phyloP scores from a whole-genome alignment of 164 flowering plant species.

The Malania oleifera region DNA sequence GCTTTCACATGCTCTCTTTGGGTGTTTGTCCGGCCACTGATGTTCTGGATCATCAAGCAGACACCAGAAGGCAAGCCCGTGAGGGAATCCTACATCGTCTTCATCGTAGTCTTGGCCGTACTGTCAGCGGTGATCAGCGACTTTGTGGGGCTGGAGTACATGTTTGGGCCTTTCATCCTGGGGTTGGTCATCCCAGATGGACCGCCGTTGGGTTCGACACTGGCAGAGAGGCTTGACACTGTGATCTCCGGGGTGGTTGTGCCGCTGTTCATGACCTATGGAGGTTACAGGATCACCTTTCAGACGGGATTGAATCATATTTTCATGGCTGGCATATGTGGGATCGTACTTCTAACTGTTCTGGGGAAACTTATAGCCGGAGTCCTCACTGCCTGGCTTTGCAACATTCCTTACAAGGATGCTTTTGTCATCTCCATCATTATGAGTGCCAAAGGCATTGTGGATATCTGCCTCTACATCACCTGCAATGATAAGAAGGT shows the following conservation, averaged over 20 bases:
- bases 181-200: neutral
- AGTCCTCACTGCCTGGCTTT: neutral
- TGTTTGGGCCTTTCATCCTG: neutral
- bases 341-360: neutral
- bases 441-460: neutral
- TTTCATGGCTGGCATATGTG: neutral
- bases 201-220: conserved; percentile 1
- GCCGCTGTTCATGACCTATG: conserved; percentile 5
- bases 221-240: neutral
- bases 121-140: neutral
- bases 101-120: neutral
- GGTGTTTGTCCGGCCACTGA: neutral
- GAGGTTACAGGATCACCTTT: neutral
- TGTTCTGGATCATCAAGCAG: neutral
- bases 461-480: neutral
- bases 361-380: neutral
- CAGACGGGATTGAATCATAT: neutral
- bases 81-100: neutral
- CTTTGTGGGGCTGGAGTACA: neutral
- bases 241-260: neutral
- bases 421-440: neutral
- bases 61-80: conserved; percentile 8
- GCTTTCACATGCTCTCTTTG: neutral
- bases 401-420: conserved; percentile 1
- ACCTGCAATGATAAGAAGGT: neutral